Evolutionary conservation across 2,329 filamentous ascomycete genomes (phyloP).

Genomic region (Lachnellula cervina): DNA sequence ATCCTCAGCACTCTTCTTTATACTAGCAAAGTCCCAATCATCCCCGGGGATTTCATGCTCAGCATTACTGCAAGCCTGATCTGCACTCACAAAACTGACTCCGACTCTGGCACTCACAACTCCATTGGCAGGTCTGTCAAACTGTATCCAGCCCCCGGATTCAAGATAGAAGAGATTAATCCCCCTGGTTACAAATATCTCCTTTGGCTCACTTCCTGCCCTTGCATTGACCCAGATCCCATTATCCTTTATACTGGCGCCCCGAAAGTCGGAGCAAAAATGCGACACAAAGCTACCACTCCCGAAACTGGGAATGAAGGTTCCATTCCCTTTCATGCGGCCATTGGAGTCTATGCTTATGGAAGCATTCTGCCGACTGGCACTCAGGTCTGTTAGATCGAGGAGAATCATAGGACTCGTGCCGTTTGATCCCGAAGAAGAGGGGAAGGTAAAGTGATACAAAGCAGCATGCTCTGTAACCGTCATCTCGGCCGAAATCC

Average conservation of each 20-base stretch:
- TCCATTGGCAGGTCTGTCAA: constrained; percentile 43
- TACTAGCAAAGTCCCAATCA: constrained; percentile 56
- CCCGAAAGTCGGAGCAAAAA: constrained; percentile 65
- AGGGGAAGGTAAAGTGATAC: constrained; percentile 60
- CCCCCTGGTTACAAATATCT: constrained; percentile 45
- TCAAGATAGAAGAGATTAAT: constrained; percentile 37
- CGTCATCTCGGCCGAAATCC: constrained; percentile 62
- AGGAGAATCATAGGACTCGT: constrained; percentile 55
- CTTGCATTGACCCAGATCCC: constrained; percentile 58
- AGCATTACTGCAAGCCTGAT: constrained; percentile 62
- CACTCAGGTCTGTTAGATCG: constrained; percentile 60
- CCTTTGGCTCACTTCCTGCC: constrained; percentile 43
- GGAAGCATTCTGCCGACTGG: constrained; percentile 51
- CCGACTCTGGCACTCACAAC: constrained; percentile 60
- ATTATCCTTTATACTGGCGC: constrained; percentile 51
- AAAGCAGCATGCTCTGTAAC: constrained; percentile 58
- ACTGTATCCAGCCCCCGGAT: constrained; percentile 42
- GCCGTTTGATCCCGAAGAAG: constrained; percentile 33
- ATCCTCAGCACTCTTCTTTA: constrained; percentile 46
- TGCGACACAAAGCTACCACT: constrained; percentile 54
- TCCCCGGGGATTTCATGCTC: constrained; percentile 57
- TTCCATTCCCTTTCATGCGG: constrained; percentile 56
- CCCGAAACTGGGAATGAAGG: constrained; percentile 62
- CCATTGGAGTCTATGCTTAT: constrained; percentile 54
- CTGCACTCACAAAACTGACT: constrained; percentile 62